These are phyloP conservation scores for Cucurbita argyrosperma DNA, from an alignment of 306 rosid species.

Conservation along the genomic window DNA sequence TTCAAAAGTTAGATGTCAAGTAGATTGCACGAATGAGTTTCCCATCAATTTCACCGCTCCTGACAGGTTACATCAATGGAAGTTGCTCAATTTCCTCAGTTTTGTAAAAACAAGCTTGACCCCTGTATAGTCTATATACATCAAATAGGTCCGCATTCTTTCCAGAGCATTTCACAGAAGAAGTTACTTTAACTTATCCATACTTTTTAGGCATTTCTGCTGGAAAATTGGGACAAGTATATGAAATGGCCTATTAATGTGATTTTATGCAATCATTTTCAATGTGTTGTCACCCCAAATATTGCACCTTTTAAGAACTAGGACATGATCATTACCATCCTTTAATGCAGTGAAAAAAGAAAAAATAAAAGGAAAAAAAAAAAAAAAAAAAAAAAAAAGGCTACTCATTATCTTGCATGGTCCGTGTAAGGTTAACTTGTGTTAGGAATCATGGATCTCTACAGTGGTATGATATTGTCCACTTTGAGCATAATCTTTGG, in stretches of 20 bases:
- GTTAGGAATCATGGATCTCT: too few relatives aligned
- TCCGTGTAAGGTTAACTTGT: neutral
- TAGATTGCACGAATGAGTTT: neutral
- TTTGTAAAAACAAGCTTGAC: slow-evolving; percentile 36
- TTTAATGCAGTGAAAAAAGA: neutral
- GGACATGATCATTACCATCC: neutral
- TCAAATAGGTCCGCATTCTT: slow-evolving; percentile 62
- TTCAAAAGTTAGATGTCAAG: neutral
- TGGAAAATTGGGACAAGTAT: neutral
- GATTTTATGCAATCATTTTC: neutral
- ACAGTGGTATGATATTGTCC: too few relatives aligned
- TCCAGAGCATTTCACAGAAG: neutral
- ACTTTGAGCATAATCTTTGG: too few relatives aligned
- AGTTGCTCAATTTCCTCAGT: slow-evolving; percentile 46
- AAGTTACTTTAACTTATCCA: neutral
- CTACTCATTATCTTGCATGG: neutral
- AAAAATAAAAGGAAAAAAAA: neutral
- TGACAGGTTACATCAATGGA: slow-evolving; percentile 69
- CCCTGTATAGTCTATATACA: slow-evolving; percentile 75
- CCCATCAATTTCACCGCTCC: slow-evolving; percentile 11
- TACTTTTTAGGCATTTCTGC: neutral
- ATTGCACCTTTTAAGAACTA: neutral
- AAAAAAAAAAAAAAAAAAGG: neutral
- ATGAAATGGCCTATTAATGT: neutral
- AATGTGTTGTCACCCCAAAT: neutral